These are phyloP conservation scores for Venustampulla echinocandica DNA, from an alignment of 495 filamentous ascomycete genomes.

Conservation along the genomic window DNA sequence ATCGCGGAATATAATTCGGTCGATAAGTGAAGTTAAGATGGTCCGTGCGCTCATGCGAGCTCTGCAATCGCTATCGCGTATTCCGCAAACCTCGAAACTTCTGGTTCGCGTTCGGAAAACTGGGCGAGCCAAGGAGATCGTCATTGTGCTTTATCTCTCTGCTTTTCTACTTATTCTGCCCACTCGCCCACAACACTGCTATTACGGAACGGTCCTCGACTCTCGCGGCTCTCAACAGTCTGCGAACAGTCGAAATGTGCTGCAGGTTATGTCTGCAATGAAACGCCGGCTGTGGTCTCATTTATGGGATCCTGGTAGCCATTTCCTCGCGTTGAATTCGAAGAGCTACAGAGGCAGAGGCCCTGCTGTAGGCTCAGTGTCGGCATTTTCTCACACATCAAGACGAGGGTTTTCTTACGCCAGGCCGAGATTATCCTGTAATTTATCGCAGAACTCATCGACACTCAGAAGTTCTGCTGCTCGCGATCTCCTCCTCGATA, in stretches of 20 bases:
- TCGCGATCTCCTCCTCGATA: conserved; percentile 13
- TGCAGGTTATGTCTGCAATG: conserved; percentile 14
- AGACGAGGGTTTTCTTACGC: conserved; percentile 17
- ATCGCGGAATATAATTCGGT: no score
- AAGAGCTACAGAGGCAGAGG: neutral
- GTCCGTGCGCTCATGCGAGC: neutral
- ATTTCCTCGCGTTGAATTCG: conserved; percentile 5
- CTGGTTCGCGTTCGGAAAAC: neutral
- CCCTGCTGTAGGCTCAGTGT: conserved; percentile 3
- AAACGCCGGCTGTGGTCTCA: conserved; percentile 21
- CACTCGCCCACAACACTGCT: no score
- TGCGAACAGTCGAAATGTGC: conserved; percentile 16
- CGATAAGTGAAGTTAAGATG: neutral
- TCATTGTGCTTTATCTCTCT: conserved; percentile 15
- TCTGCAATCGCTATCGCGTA: neutral
- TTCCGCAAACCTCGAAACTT: no score
- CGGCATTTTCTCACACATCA: conserved; percentile 7
- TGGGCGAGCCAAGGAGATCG: neutral
- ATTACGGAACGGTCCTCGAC: no score
- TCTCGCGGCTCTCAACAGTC: conserved; percentile 20
- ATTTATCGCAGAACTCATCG: neutral
- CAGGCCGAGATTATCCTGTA: no score
- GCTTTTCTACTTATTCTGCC: no score
- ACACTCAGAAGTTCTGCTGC: conserved; percentile 17
- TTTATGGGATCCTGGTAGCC: conserved; percentile 15